phyloP scores from a whole-genome alignment of 768 basidiomycete species.

The Boletus coccyginus region DNA sequence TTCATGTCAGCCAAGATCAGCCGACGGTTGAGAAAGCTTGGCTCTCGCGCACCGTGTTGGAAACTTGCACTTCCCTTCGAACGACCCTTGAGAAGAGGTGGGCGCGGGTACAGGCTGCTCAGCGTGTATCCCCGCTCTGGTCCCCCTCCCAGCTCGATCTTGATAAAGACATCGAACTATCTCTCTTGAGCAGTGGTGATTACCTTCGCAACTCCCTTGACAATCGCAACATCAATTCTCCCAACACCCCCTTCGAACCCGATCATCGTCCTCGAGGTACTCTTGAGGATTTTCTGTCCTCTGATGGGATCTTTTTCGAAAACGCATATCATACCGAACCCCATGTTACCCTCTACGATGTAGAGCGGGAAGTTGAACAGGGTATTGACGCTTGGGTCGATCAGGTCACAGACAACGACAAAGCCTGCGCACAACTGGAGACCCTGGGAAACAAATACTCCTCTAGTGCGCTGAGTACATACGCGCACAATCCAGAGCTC shows the following conservation, averaged over 20 bases:
- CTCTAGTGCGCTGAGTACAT: conserved; percentile 22
- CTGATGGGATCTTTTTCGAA: conserved; percentile 8
- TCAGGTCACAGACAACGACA: conserved; percentile 1
- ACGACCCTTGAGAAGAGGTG: conserved; percentile 34
- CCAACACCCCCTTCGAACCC: neutral
- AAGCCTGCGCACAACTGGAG: conserved; percentile 20
- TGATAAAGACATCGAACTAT: conserved; percentile 31
- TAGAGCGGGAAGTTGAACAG: conserved; percentile 34
- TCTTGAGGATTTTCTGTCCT: conserved; percentile 19
- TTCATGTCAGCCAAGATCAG: conserved; percentile 37
- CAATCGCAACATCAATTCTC: neutral
- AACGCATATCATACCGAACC: conserved; percentile 12
- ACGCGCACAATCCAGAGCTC: conserved; percentile 36
- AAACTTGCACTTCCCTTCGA: conserved; percentile 16
- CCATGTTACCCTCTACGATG: conserved; percentile 31
- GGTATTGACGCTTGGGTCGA: conserved; percentile 35
- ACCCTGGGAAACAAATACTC: conserved; percentile 29
- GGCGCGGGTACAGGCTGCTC: conserved; percentile 28
- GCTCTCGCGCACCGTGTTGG: conserved; percentile 12
- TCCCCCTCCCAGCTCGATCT: conserved; percentile 27
- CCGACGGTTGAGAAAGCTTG: conserved; percentile 38
- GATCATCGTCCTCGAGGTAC: conserved; percentile 4
- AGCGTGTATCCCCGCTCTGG: conserved; percentile 31
- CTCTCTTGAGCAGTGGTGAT: conserved; percentile 27
- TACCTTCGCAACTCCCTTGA: conserved; percentile 28